Base-by-base conservation (phyloP, 345 rosid genomes). In the Clausena lansium region DNA sequence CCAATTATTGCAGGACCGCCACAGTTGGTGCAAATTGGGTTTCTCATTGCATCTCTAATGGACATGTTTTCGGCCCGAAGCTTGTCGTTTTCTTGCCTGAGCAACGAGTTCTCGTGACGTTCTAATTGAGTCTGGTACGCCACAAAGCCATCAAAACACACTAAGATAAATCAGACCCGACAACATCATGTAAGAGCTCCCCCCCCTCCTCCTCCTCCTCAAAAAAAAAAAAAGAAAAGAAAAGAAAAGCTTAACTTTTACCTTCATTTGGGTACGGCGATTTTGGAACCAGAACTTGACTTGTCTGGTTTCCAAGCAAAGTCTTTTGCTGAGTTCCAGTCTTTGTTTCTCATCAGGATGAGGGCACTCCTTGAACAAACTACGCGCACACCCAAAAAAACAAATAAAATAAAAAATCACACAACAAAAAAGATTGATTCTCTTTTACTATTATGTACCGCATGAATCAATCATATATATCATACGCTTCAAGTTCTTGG, bases 221-320 rank as follows among this genome's bases (percentile, higher is more conserved):
- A n/a, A n/a, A n/a, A 2, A 4, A 7, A 36, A 7, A 0, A 9
- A 9, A 3, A 45, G 38, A 6, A 6, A 6, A 3, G 1, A 6
- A 41, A 11, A 41, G 11, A 45, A 45, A 13, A 13, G 50, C 1
- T 1, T 13, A 45, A 13, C 13, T 45, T 45, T 67, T 67, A 94
- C 98, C 97, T 94, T 94, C 98, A 94, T 92, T 62, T 94, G 98
- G 77, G 98, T 94, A 0, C 98, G 88, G n/a, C 98, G 96, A 83
- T 94, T 94, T 72, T 94, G 98, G 81, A 94, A 94, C 98, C 98
- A 94, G 86, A 94, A 94, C 91, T 94, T 94, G 80, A 94, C 97
- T 80, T 94, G 98, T 81, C 97, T 88, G 22, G 98, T 90, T 81
- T 94, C 98, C 79, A 94, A 80, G 80, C 88, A 83, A 82, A 94